phyloP scores from a whole-genome alignment of 2,329 filamentous ascomycete genomes.

The Monascus ruber region DNA sequence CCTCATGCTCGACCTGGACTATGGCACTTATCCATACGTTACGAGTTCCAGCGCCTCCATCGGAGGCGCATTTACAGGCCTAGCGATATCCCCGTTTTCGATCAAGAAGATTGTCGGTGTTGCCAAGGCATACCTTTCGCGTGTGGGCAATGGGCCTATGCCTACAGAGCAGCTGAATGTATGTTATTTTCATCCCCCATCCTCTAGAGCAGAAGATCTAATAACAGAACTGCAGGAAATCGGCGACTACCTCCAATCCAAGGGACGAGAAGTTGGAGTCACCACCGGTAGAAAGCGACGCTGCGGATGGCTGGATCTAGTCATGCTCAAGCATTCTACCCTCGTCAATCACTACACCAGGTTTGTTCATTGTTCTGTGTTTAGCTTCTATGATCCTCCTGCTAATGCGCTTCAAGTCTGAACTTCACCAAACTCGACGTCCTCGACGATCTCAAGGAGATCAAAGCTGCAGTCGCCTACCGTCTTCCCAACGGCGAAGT shows the following conservation, averaged over 20 bases:
- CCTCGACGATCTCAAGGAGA: constrained; percentile 51
- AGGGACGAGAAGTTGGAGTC: constrained; percentile 46
- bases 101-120: constrained; percentile 51
- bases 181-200: background rate
- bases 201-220: background rate
- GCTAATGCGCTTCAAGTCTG: constrained; percentile 21
- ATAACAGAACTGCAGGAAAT: constrained; percentile 12
- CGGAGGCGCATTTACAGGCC: constrained; percentile 44
- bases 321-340: constrained; percentile 52
- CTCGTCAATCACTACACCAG: constrained; percentile 41
- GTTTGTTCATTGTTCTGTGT: background rate
- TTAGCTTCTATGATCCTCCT: background rate
- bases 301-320: constrained; percentile 55
- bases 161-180: constrained; percentile 50
- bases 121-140: constrained; percentile 55
- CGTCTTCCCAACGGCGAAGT: constrained; percentile 37
- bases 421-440: constrained; percentile 57
- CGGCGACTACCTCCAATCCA: constrained; percentile 45
- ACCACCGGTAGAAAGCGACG: constrained; percentile 51
- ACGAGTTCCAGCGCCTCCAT: constrained; percentile 38
- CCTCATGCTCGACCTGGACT: constrained; percentile 48
- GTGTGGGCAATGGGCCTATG: constrained; percentile 50
- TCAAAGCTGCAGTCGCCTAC: constrained; percentile 51
- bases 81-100: constrained; percentile 46
- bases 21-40: constrained; percentile 42